Conservation (phyloP, 2,329 filamentous ascomycete species). For the Ophiostoma angusticollis region DNA sequence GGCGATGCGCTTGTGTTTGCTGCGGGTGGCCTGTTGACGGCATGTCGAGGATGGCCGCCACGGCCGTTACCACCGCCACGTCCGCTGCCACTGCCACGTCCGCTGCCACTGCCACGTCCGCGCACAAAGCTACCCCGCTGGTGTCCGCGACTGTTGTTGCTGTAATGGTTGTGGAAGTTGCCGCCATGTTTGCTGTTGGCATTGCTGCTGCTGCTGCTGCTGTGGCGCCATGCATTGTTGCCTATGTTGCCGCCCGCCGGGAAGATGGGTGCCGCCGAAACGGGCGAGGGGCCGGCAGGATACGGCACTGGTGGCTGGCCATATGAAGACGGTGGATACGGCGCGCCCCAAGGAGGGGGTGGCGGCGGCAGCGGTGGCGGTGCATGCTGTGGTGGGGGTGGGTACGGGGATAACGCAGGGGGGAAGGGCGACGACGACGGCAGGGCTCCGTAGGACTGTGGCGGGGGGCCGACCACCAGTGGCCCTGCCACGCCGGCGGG, state of each 20-base stretch:
- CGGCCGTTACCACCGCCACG: too few species aligned
- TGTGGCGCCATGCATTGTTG: conserved; percentile 1
- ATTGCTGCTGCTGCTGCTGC: conserved; percentile 1
- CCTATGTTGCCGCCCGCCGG: background rate
- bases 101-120: conserved; percentile 3
- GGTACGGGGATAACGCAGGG: conserved; percentile 3
- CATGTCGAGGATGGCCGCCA: background rate
- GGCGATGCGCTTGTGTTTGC: background rate
- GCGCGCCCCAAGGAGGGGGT: background rate
- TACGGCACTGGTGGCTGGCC: background rate
- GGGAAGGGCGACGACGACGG: conserved; percentile 11
- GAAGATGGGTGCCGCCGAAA: background rate
- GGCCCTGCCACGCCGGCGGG: conserved; percentile 16
- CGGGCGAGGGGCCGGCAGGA: background rate
- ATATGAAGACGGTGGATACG: conserved; percentile 3
- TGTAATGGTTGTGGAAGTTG: background rate
- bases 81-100: conserved; percentile 3
- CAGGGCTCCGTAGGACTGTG: conserved; percentile 9
- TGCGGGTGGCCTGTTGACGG: background rate
- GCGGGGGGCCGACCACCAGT: conserved; percentile 5
- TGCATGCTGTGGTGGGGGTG: background rate
- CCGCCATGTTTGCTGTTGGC: conserved; percentile 1
- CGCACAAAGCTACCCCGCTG: conserved; percentile 2
- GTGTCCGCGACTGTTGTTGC: conserved; percentile 4
- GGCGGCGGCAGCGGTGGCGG: background rate